Conservation (phyloP, 176 grass and related monocot species). For the Alloteropsis semialata region DNA sequence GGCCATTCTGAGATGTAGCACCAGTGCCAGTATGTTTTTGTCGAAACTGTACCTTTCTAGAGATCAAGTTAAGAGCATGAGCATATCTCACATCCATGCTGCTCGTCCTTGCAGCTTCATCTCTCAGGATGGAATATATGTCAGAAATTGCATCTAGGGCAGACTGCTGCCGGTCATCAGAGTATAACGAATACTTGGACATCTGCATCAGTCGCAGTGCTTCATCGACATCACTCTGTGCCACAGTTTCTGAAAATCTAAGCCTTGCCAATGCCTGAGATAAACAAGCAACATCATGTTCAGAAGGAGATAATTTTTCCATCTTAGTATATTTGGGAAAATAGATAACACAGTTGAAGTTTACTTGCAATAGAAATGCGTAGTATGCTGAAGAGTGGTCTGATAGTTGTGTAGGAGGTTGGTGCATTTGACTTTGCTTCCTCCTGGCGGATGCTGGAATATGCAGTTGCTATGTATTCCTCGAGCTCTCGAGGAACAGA, state of each 20-base stretch:
- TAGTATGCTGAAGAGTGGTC: slow-evolving; percentile 93
- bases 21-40: neutral
- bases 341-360: neutral
- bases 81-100: slow-evolving; percentile 93
- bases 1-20: neutral
- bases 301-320: neutral
- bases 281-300: neutral
- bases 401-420: slow-evolving; percentile 93
- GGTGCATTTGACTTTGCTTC: slow-evolving; percentile 99
- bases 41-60: slow-evolving; percentile 76
- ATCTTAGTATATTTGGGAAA: neutral
- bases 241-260: slow-evolving; percentile 81
- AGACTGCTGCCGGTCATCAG: slow-evolving; percentile 87
- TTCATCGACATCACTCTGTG: slow-evolving; percentile 93
- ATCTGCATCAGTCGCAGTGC: slow-evolving; percentile 95
- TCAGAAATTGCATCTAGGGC: slow-evolving; percentile 96
- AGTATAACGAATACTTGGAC: slow-evolving; percentile 94
- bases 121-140: slow-evolving; percentile 94
- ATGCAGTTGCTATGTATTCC: slow-evolving; percentile 99
- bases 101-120: slow-evolving; percentile 78
- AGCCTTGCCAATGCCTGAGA: slow-evolving; percentile 94
- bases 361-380: slow-evolving; percentile 94
- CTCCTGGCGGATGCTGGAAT: slow-evolving; percentile 97
- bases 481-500: slow-evolving; percentile 85
- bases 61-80: slow-evolving; percentile 97